Base-by-base conservation (phyloP, 2,329 filamentous ascomycete species). In the Ceratocystiopsis sp. region DNA sequence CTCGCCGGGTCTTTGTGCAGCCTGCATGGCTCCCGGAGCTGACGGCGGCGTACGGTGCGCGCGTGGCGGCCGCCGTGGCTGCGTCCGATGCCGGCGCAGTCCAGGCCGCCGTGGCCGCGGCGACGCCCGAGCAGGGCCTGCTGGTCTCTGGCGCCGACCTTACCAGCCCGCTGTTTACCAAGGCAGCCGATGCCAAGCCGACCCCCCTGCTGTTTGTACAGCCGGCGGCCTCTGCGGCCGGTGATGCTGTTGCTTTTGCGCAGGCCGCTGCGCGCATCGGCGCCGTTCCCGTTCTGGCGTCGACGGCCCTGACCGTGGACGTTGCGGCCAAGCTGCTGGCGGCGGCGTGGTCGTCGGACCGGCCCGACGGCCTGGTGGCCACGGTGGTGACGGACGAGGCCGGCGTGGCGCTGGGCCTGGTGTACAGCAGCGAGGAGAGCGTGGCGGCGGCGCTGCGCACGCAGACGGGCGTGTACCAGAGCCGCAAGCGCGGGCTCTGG, bases 381-480 rank as follows among this genome's bases (percentile, higher is more conserved):
- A 98, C 91, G 0, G 73, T 94, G 4, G 91, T 98, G 9, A 86
- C 83, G 1, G 85, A 98, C 57, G 84, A 94, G 66, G 69, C 80
- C 40, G 87, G 86, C 1, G 68, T 82, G 17, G 84, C 85, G 10
- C 66, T 98, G 14, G 91, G 91, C 1, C 64, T 98, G 50, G 91
- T 95, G 16, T 98, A 95, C 68, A 94, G 87, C 61, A 95, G 84
- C 56, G 76, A 82, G 49, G 84, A 93, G 60, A 96, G 89, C 57
- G 77, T 98, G 33, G 69, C 77, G 10, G 89, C 93, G 63, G 89
- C 89, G 35, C 59, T 98, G 47, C 75, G 75, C 54, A 93, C 85
- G 7, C 66, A 71, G 53, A 68, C 67, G 0, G 87, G 91, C 32
- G 89, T 96, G 35, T 98, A 98, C 59, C 86, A 95, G 62, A 96